phyloP scores from a whole-genome alignment of 345 rosid species.

The Turritis glabra region DNA sequence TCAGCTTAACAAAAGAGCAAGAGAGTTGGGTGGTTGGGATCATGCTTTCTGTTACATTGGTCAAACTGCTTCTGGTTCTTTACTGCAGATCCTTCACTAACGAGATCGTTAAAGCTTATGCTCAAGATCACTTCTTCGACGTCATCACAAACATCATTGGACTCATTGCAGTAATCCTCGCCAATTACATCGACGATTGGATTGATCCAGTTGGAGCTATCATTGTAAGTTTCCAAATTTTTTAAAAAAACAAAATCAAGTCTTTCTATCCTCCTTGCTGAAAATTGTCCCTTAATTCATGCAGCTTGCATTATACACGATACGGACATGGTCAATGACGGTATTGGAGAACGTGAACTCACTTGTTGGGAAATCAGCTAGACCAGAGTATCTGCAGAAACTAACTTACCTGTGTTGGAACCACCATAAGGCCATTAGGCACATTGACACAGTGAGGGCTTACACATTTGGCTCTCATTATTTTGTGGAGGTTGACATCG shows the following conservation, averaged over 20 bases:
- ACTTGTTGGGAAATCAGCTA: conserved; percentile 81
- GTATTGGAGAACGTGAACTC: conserved; percentile 95
- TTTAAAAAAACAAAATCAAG: neutral
- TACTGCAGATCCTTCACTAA: conserved; percentile 83
- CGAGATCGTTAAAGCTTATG: conserved; percentile 95
- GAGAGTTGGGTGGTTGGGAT: conserved; percentile 94
- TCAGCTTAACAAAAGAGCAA: conserved; percentile 64
- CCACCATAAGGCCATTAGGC: conserved; percentile 84
- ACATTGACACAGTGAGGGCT: conserved; percentile 93
- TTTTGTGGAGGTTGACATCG: conserved; percentile 97
- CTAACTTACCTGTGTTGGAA: conserved; percentile 98
- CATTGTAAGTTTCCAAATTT: conserved; percentile 55
- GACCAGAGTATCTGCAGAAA: conserved; percentile 87
- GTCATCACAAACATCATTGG: conserved; percentile 95
- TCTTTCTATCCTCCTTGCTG: neutral
- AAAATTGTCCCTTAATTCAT: neutral
- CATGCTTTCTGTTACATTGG: conserved; percentile 89
- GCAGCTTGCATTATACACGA: conserved; percentile 95
- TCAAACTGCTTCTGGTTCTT: conserved; percentile 67
- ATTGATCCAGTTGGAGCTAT: conserved; percentile 98
- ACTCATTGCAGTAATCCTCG: conserved; percentile 86
- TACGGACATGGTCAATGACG: conserved; percentile 96
- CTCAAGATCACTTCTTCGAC: conserved; percentile 97
- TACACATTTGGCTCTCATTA: conserved; percentile 99
- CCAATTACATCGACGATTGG: conserved; percentile 80